phyloP scores from a whole-genome alignment of 805 yeast species.

The Ogataea saltuana region DNA sequence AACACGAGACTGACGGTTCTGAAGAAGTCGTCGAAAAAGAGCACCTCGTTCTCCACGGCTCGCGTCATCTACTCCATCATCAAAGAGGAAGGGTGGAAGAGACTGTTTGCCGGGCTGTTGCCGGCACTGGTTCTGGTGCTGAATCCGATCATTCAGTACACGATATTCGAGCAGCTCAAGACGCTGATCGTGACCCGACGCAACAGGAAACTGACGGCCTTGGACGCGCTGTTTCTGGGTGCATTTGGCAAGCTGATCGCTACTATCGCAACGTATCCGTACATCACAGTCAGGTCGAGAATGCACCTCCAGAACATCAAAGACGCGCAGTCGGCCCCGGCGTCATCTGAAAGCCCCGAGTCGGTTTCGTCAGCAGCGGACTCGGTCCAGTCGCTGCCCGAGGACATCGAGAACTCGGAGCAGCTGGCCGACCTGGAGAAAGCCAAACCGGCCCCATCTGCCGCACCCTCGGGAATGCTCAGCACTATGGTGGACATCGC shows the following conservation, averaged over 20 bases:
- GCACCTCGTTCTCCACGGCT: slow-evolving; percentile 39
- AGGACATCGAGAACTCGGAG: slow-evolving; percentile 20
- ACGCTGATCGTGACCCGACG: slow-evolving; percentile 55
- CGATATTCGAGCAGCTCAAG: slow-evolving; percentile 84
- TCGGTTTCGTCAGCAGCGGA: slow-evolving; percentile 17
- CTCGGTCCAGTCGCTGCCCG: slow-evolving; percentile 28
- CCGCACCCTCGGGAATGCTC: slow-evolving; percentile 37
- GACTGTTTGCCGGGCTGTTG: slow-evolving; percentile 79
- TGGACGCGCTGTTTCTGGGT: slow-evolving; percentile 82
- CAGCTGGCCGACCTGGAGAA: slow-evolving; percentile 29
- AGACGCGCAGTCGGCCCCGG: slow-evolving; percentile 15
- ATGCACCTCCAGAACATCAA: slow-evolving; percentile 64
- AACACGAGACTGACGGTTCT: slow-evolving; percentile 82
- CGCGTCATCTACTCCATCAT: slow-evolving; percentile 61
- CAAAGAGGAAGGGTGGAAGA: slow-evolving; percentile 65
- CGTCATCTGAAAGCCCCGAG: slow-evolving; percentile 14
- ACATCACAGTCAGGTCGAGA: slow-evolving; percentile 84
- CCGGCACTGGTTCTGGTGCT: slow-evolving; percentile 86
- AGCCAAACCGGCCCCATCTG: slow-evolving; percentile 10
- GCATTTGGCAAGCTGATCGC: slow-evolving; percentile 89
- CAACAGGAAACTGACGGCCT: slow-evolving; percentile 60
- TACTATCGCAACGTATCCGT: slow-evolving; percentile 88
- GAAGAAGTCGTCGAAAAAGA: slow-evolving; percentile 28
- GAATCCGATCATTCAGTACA: slow-evolving; percentile 90
- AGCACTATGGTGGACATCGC: slow-evolving; percentile 60